A percentile compares a stretch with the other conserved stretches of the same genome.
phyloP scores from a whole-genome alignment of 805 yeast species.

The Ogataea pignaliae region DNA sequence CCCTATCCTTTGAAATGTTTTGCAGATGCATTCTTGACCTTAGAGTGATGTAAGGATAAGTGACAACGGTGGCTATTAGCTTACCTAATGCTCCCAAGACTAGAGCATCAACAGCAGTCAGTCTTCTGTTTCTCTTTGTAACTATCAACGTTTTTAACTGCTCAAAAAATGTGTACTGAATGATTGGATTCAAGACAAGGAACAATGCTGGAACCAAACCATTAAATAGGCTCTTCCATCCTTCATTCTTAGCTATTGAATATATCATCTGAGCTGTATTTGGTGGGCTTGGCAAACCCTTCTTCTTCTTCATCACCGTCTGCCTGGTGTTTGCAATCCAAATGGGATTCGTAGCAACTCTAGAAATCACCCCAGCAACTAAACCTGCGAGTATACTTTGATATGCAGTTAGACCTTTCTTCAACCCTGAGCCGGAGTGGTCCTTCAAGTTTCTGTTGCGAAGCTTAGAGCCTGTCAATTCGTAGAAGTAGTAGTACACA shows the following conservation, averaged over 20 bases:
- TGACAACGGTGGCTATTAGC: conserved; percentile 78
- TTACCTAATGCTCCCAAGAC: conserved; percentile 87
- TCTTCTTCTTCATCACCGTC: conserved; percentile 49
- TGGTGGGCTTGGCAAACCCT: conserved; percentile 19
- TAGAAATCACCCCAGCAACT: conserved; percentile 82
- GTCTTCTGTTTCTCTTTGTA: conserved; percentile 45
- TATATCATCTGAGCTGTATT: conserved; percentile 53
- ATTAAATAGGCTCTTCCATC: conserved; percentile 66
- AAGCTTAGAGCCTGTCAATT: conserved; percentile 42
- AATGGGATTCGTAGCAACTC: conserved; percentile 78
- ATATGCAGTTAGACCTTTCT: conserved; percentile 45
- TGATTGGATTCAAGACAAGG: conserved; percentile 81
- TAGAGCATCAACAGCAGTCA: conserved; percentile 75
- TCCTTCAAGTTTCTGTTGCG: conserved; percentile 16
- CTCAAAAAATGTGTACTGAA: conserved; percentile 89
- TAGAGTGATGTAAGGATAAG: conserved; percentile 89
- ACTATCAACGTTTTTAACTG: conserved; percentile 68
- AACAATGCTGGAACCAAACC: conserved; percentile 88
- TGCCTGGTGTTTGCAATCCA: conserved; percentile 94
- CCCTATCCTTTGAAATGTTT: conserved; percentile 21
- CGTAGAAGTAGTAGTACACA: conserved; percentile 88
- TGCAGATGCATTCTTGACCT: conserved; percentile 84
- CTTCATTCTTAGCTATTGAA: conserved; percentile 67
- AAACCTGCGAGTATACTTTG: conserved; percentile 78
- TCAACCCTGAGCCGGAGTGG: conserved; percentile 3